These are phyloP conservation scores for Pleurotus sapidus DNA, from an alignment of 768 basidiomycete genomes.

Conservation along the genomic window DNA sequence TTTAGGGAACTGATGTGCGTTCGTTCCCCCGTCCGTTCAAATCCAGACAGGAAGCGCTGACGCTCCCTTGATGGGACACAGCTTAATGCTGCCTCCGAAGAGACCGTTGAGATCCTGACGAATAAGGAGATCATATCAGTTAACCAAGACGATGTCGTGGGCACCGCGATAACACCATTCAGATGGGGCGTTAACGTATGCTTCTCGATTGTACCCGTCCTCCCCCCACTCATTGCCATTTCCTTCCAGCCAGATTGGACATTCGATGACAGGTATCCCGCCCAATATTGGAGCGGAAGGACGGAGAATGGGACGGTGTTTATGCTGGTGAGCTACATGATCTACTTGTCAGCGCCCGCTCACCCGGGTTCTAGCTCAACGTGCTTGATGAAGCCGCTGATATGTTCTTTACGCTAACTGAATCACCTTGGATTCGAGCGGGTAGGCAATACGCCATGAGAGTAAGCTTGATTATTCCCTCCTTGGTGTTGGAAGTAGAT, in stretches of 20 bases:
- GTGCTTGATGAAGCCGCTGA: constrained; percentile 47
- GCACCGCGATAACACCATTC: constrained; percentile 61
- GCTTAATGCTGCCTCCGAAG: background rate
- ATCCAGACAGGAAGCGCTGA: background rate
- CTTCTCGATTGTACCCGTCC: background rate
- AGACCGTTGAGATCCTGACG: background rate
- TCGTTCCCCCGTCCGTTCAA: background rate
- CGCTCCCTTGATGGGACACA: background rate
- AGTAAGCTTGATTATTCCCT: constrained; percentile 28
- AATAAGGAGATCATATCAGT: constrained; percentile 68
- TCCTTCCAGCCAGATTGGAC: constrained; percentile 38
- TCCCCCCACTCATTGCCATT: too few relatives aligned
- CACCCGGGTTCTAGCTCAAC: constrained; percentile 39
- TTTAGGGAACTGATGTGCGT: constrained; percentile 55
- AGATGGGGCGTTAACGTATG: constrained; percentile 68
- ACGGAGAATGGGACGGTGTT: constrained; percentile 63
- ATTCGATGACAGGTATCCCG: constrained; percentile 45
- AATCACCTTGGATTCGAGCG: constrained; percentile 64
- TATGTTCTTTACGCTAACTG: constrained; percentile 58
- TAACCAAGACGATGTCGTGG: constrained; percentile 63
- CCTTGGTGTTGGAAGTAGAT: background rate
- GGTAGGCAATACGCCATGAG: constrained; percentile 59
- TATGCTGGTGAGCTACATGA: constrained; percentile 53
- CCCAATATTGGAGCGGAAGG: constrained; percentile 71
- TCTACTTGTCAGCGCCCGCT: background rate